Percentiles rank a stretch among this genome's conserved stretches.
Evolutionary conservation across 2,329 filamentous ascomycete genomes (phyloP).

Genomic region (Proliferodiscus dingleyae): DNA sequence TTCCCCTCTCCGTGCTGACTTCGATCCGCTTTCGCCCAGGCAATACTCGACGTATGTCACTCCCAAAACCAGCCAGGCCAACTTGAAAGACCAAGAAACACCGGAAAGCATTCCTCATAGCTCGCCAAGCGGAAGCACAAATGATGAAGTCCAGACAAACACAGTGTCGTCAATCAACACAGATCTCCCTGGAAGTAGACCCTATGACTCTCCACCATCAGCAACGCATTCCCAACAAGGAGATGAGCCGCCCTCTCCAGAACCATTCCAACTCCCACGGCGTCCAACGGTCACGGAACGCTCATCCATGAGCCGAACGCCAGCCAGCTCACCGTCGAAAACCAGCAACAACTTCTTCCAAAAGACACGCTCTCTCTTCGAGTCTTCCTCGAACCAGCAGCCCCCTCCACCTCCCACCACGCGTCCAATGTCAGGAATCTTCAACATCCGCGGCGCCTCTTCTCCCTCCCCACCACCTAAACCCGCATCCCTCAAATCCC

Average conservation of each 20-base stretch:
- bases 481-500: neutral
- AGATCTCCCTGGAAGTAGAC: neutral
- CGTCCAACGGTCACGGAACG: neutral
- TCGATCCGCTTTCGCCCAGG: constrained; percentile 20
- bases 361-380: constrained; percentile 26
- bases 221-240: neutral
- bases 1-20: constrained; percentile 14
- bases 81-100: constrained; percentile 3
- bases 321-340: neutral
- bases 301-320: neutral
- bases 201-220: constrained; percentile 8
- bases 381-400: constrained; percentile 13
- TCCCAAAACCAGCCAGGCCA: constrained; percentile 9
- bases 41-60: constrained; percentile 15
- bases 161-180: constrained; percentile 4
- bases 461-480: constrained; percentile 6
- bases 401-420: constrained; percentile 2
- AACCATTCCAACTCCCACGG: neutral
- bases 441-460: constrained; percentile 2
- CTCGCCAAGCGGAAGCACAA: neutral
- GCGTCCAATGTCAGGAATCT: constrained; percentile 7
- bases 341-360: constrained; percentile 16
- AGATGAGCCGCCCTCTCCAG: neutral
- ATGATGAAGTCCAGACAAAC: neutral
- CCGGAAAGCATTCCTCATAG: neutral